Base-by-base conservation (phyloP, 1,139 yeast species). In the Yamadazyma dendronema region DNA sequence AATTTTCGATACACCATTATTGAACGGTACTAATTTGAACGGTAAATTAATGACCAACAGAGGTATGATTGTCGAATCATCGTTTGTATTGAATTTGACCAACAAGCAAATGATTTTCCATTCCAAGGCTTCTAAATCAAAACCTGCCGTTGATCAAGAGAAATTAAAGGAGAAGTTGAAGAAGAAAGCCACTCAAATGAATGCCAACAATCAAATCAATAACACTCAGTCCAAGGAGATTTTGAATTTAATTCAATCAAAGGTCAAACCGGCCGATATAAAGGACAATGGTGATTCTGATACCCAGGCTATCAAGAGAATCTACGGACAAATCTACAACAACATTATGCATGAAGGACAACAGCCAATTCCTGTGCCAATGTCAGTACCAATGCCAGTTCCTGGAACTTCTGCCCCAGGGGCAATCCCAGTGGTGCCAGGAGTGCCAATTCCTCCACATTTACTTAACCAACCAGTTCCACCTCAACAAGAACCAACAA, bases 21-120 rank as follows among this genome's bases (percentile, higher is more conserved):
- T 88, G 44, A 84, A 94, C 38, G 97, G 97, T 47, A 84, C 81
- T 53, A 80, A 74, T 23, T 71, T 92, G 65, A 85, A 81, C 48
- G 96, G 95, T 4, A 80, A 87, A 55, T 71, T 89, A 52, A 67
- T 64, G 38, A 77, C 92, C 7, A 84, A 79, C 49, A 81, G 98
- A 54, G 98, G 97, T 13, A 63, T 89, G 49, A 77, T 85, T 19
- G 78, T 92, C 39, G 95, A 87, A 48, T 80, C 95, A 1, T 82
- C 94, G 1, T 74, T 87, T 40, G 81, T 92, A 24, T 72, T 94
- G 62, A 94, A 92, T 56, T 58, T 90, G 39, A 71, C 92, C 8
- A 65, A 78, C 50, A 77, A 76, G 45, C 96, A 90, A 58, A 75
- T 87, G 52, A 79, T 86, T 30, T 84, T 74, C 56, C 94, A 85